Evolutionary conservation across 1,139 yeast species (phyloP), one percentile per base, ranked within the genome.

Genomic region (Saccharomycopsis hybrid): DNA sequence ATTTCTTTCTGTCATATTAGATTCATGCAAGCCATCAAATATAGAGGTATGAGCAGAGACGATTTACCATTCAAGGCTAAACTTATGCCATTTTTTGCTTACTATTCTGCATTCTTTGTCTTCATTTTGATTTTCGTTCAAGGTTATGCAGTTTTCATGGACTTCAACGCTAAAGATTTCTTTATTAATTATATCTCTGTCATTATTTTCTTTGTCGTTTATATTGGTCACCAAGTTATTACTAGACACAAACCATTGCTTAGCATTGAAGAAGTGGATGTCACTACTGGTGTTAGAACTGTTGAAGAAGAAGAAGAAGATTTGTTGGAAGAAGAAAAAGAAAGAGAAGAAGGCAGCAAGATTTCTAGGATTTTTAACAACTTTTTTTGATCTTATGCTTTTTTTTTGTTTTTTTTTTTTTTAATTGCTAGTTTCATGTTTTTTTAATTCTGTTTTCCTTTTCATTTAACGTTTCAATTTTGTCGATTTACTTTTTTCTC

Each of bases 161-260:
- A 68, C 44, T 72, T 83, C 60, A 70, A 66, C 45, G 85, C 76
- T 0, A 61, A 76, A 3, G 69, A 68, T 45, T 83, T 82, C 67
- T 78, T 82, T 62, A 77, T 85, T 24, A 75, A 82, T n/a, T 83
- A 83, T 60, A 67, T 83, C 45, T 82, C 88, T 3, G 68, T 80
- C 39, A 72, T 82, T 44, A 64, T 83, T 51, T 80, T 80, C 65
- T 70, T 71, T 41, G 73, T 69, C 4, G 62, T 74, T 33, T 82
- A 76, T 77, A 53, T 73, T 27, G 68, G 67, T 24, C 76, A 77
- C 68, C 84, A 79, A 60, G 2, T 63, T 1, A 70, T 73, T 60
- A 75, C 67, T 62, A 67, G 65, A 55, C 64, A 68, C 24, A 65
- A 73, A 3, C 59, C 72, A 44, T 61, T 74, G 56, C 59, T 70